phyloP scores from a whole-genome alignment of 345 rosid genomes.

The Cardiospermum halicacabum region DNA sequence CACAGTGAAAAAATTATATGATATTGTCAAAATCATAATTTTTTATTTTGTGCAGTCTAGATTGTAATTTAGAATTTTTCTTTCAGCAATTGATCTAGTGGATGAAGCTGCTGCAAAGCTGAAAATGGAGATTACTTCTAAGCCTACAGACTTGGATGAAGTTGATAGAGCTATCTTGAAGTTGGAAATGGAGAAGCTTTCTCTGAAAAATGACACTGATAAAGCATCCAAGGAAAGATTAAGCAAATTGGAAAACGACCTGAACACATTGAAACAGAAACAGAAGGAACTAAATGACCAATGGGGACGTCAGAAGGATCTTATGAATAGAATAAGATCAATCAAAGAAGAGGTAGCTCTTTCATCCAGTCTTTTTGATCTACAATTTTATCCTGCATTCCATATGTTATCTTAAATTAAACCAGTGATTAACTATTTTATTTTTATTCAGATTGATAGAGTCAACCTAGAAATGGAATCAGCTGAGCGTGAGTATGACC shows the following conservation, averaged over 20 bases:
- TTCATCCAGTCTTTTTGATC: background rate
- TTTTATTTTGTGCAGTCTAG: background rate
- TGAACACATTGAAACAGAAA: conserved; percentile 53
- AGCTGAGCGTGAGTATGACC: conserved; percentile 86
- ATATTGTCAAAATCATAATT: background rate
- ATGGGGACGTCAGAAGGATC: conserved; percentile 71
- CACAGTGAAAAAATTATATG: too few species aligned
- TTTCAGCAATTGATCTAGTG: conserved; percentile 90
- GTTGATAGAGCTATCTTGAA: conserved; percentile 78
- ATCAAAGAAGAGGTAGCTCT: conserved; percentile 76
- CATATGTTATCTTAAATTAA: background rate
- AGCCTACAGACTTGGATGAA: conserved; percentile 90
- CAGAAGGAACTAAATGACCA: conserved; percentile 70
- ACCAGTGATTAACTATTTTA: background rate
- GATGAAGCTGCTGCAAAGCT: conserved; percentile 98
- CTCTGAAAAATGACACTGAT: conserved; percentile 76
- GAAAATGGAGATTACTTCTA: conserved; percentile 97
- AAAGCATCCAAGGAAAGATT: conserved; percentile 86
- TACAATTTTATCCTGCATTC: background rate
- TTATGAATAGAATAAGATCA: conserved; percentile 70
- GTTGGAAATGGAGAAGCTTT: conserved; percentile 92
- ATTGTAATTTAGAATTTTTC: conserved; percentile 13
- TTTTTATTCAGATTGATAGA: conserved; percentile 64
- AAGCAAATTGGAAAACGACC: conserved; percentile 66
- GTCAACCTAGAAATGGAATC: conserved; percentile 92